Evolutionary conservation across 257 asterid species (phyloP), one percentile per base, ranked within the genome.

Genomic region (Coffea eugenioides): DNA sequence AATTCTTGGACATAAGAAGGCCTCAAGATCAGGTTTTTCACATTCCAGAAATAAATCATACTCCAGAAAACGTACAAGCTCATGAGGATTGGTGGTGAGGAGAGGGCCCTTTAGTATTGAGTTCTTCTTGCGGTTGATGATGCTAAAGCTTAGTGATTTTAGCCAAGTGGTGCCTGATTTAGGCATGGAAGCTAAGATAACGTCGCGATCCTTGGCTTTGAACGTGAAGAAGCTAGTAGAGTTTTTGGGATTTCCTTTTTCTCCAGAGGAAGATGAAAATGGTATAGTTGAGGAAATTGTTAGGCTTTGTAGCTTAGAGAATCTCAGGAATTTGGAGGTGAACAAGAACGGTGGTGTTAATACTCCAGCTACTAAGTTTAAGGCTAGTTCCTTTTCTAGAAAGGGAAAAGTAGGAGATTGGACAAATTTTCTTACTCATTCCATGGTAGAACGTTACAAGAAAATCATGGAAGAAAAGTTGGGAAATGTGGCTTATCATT

Each of bases 91-190:
- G 43, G 39, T 23, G 16, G 52, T 27, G 25, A 54, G 15, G n/a
- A 78, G 13, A 31, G 80, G 74, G 16, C 25, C 52, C 41, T 52
- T 21, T 15, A 52, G 25, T 62, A 48, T 49, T 7, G 76, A 69
- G 10, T 77, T 25, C 14, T 49, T 48, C 20, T 57, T 14, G 18
- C 51, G 48, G 9, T 78, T 73, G 23, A 78, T 14, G 70, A 76
- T 76, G 39, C 79, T 45, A 36, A 34, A 83, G 18, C 76, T 64
- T 14, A 71, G 61, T 39, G 83, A 39, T 61, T 79, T 79, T 10
- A 83, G 66, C 83, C 86, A 83, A 56, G 81, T 83, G 5, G 83
- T 75, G 62, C 81, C 86, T 8, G 86, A 68, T 83, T 82, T 82
- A 0, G 80, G 85, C 51, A 78, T 73, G n/a, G 81, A 25, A 20